Evolutionary conservation across 345 rosid species (phyloP), one percentile per base, ranked within the genome.

Genomic region (Syzygium aqueum): DNA sequence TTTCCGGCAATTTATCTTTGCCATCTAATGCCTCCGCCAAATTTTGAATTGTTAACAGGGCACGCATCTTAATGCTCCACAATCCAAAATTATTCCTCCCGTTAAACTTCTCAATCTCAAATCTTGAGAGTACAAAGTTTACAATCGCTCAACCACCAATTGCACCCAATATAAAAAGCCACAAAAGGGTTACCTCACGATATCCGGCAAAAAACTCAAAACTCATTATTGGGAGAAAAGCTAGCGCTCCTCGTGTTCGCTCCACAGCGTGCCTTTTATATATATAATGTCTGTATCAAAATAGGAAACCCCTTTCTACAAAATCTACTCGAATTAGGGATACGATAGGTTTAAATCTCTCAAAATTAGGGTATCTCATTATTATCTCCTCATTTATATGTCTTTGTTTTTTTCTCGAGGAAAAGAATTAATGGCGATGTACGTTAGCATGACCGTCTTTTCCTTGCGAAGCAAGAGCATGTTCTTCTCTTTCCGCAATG

Each of bases 1-100:
- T 33, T 33, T 67, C 11, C 8, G 13, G 49, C 49, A 33, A 73
- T 73, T 19, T 73, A 73, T 73, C 2, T 67, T 33, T 73, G 12
- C 13, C 49, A 33, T 73, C 25, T 37, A 33, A 33, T 0, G 23
- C 80, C 23, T 0, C 4, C 2, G 0, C 49, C 43, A 33, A 0
- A 33, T 10, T 5, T 73, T 33, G 46, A 73, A 19, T 33, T 33
- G 2, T 67, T 33, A 33, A 17, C 3, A 9, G 22, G 46, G 23
- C 23, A 19, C 2, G 0, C 14, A 73, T 73, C 12, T 73, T 73
- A 33, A 33, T 33, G 25, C 14, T 73, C 0, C 46, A 17, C 10
- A 33, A 37, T 6, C 0, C 21, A 73, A 73, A 73, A 9, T 67
- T 33, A 11, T 33, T 73, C 25, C 6, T 73, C 25, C 5, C 6